These are phyloP conservation scores for Beauveria rudraprayagi DNA, from an alignment of 2,329 filamentous ascomycete species.

Conservation along the genomic window DNA sequence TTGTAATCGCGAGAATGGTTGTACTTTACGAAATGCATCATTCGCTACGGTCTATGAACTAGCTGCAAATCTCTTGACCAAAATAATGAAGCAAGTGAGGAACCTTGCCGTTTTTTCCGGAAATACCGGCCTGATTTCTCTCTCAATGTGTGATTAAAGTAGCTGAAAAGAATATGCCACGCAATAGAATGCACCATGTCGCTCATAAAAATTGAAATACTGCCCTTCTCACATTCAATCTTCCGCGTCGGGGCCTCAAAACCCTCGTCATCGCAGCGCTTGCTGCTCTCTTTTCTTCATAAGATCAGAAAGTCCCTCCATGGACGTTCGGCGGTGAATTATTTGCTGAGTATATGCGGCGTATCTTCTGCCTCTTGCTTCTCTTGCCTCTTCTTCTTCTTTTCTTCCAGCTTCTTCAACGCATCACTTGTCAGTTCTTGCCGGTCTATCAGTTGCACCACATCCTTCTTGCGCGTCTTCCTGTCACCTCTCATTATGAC, in stretches of 20 bases:
- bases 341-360: not conserved
- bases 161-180: not conserved
- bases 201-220: not conserved
- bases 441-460: conserved; percentile 66
- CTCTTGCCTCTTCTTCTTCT: conserved; percentile 28
- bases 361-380: conserved; percentile 13
- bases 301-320: not conserved
- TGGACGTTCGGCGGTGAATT: not conserved
- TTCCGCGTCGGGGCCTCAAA: not conserved
- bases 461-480: conserved; percentile 76
- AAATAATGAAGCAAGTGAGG: too few species aligned
- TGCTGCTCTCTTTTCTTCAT: not conserved
- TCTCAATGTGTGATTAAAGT: not conserved
- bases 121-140: too few species aligned
- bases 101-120: too few species aligned
- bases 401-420: conserved; percentile 41
- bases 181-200: not conserved
- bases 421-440: conserved; percentile 63
- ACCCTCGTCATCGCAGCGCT: not conserved
- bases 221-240: not conserved
- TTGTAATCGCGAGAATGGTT: too few species aligned
- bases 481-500: conserved; percentile 70
- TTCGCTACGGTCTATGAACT: too few species aligned
- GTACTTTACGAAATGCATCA: too few species aligned
- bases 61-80: too few species aligned